Evolutionary conservation across 495 filamentous ascomycete genomes (phyloP).

Genomic region (Lasiosphaeriaceae sp.): DNA sequence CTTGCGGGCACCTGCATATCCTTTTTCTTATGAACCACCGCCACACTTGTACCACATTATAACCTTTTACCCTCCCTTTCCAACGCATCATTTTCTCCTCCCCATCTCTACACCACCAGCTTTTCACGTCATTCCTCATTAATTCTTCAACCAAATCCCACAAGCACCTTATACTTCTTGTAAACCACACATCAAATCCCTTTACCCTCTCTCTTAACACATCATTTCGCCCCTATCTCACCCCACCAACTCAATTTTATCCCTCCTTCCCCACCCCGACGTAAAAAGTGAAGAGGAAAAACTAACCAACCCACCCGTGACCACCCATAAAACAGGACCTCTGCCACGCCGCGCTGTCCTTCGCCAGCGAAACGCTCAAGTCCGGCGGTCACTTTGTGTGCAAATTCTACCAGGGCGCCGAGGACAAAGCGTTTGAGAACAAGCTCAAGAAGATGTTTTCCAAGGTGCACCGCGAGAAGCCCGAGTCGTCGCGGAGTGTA

Average conservation of each 20-base stretch:
- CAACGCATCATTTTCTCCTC: too few relatives aligned
- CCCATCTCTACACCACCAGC: too few relatives aligned
- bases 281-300: neutral
- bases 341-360: constrained; percentile 76
- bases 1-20: too few relatives aligned
- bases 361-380: constrained; percentile 79
- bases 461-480: constrained; percentile 81
- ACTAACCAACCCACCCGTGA: neutral
- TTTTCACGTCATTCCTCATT: too few relatives aligned
- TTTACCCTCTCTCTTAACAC: neutral
- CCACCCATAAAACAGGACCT: constrained; percentile 60
- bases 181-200: neutral
- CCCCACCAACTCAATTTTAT: too few relatives aligned
- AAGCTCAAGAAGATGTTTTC: constrained; percentile 69
- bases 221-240: too few relatives aligned
- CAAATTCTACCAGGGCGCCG: constrained; percentile 91
- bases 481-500: constrained; percentile 83
- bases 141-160: too few relatives aligned
- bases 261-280: neutral
- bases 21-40: too few relatives aligned
- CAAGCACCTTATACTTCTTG: too few relatives aligned
- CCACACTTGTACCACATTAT: too few relatives aligned
- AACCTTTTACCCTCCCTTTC: too few relatives aligned
- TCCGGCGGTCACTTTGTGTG: constrained; percentile 85
- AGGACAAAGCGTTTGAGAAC: constrained; percentile 74